Percentiles rank a stretch among this genome's conserved stretches.
Conservation (phyloP, 2,329 filamentous ascomycete genomes). For the Trichoderma sp. region DNA sequence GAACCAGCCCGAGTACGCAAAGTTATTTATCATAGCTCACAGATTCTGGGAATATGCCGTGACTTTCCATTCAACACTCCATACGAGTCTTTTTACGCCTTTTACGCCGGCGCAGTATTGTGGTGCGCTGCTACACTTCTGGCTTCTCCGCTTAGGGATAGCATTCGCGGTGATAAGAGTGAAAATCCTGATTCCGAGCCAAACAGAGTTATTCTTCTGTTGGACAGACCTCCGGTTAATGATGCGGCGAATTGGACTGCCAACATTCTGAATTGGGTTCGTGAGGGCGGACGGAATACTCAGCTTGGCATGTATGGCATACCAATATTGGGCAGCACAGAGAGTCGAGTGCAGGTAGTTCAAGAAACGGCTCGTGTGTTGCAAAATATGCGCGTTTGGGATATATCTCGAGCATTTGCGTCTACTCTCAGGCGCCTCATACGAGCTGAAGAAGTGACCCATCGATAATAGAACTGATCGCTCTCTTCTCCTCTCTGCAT, state of each 20-base stretch:
- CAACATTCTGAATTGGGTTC: neutral
- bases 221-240: neutral
- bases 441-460: neutral
- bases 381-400: neutral
- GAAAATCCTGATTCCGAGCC: neutral
- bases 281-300: neutral
- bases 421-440: neutral
- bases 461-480: neutral
- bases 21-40: neutral
- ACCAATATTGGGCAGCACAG: neutral
- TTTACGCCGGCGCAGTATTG: neutral
- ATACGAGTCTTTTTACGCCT: neutral
- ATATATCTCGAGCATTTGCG: conserved; percentile 4
- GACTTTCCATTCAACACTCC: neutral
- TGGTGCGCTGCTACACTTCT: neutral
- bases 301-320: neutral
- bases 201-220: neutral
- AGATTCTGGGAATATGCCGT: neutral
- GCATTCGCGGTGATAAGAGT: neutral
- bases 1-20: neutral
- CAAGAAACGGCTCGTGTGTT: neutral
- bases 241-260: neutral
- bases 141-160: neutral
- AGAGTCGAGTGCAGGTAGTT: neutral
- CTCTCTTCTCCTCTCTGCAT: neutral